Conservation (phyloP, 805 yeast genomes). For the Saitoella complicata region DNA sequence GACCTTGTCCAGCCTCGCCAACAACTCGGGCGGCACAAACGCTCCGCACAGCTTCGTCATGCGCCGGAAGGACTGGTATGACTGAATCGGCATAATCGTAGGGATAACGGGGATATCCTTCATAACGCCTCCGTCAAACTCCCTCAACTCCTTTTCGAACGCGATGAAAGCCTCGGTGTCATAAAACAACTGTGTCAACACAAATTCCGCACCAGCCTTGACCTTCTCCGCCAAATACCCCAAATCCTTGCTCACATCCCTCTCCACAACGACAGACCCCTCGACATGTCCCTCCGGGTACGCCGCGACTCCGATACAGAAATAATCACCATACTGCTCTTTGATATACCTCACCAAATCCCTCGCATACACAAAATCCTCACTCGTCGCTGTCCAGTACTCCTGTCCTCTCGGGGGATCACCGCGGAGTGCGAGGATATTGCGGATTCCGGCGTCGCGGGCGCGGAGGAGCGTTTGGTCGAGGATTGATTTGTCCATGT, state of each 20-base stretch:
- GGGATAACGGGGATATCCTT: slow-evolving; percentile 50
- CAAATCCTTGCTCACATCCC: slow-evolving; percentile 51
- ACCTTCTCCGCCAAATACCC: slow-evolving; percentile 72
- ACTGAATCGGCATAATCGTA: slow-evolving; percentile 83
- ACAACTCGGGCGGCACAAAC: slow-evolving; percentile 45
- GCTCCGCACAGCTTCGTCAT: slow-evolving; percentile 87
- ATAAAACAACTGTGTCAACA: slow-evolving; percentile 80
- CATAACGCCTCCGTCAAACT: slow-evolving; percentile 23
- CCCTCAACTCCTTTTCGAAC: slow-evolving; percentile 34
- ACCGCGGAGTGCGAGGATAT: slow-evolving; percentile 85
- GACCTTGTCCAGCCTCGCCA: slow-evolving; percentile 37
- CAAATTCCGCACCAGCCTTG: slow-evolving; percentile 87
- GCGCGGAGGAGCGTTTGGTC: slow-evolving; percentile 67
- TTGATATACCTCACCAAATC: slow-evolving; percentile 76
- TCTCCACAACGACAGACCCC: slow-evolving; percentile 35
- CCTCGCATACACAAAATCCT: slow-evolving; percentile 57
- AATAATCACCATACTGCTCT: slow-evolving; percentile 54
- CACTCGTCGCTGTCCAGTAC: slow-evolving; percentile 33
- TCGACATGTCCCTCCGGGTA: slow-evolving; percentile 97
- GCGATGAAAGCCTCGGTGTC: slow-evolving; percentile 62
- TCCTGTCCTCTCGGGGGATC: slow-evolving; percentile 79
- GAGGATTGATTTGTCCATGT: slow-evolving; percentile 59
- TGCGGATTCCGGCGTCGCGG: slow-evolving; percentile 60
- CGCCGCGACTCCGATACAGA: slow-evolving; percentile 93
- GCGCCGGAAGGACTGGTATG: slow-evolving; percentile 63